Conservation (phyloP, 2,329 filamentous ascomycete species). For the Rhytidhysteron rufulum region DNA sequence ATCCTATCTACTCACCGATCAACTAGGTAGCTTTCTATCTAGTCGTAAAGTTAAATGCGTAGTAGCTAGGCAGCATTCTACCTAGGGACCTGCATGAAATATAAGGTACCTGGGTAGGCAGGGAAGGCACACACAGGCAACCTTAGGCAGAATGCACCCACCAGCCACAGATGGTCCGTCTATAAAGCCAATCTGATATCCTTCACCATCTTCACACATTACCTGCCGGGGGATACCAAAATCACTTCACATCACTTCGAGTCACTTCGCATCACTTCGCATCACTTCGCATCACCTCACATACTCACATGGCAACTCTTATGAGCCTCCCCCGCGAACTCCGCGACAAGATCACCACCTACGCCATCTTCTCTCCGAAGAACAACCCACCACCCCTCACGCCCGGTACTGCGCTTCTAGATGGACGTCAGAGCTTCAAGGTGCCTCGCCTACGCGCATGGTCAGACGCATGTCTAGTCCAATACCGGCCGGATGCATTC, state of each 20-base stretch:
- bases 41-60: too few species aligned
- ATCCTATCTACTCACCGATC: too few species aligned
- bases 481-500: slow-evolving; percentile 1
- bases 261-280: background rate
- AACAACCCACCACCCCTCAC: slow-evolving; percentile 5
- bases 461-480: slow-evolving; percentile 2
- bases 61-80: too few species aligned
- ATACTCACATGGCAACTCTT: slow-evolving; percentile 25
- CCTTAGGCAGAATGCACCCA: too few species aligned
- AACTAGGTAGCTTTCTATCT: too few species aligned
- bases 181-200: background rate
- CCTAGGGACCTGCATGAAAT: too few species aligned
- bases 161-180: too few species aligned
- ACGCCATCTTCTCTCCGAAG: slow-evolving; percentile 6
- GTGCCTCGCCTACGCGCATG: slow-evolving; percentile 1
- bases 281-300: background rate
- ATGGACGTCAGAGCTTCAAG: background rate
- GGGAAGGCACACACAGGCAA: too few species aligned
- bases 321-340: slow-evolving; percentile 13
- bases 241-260: background rate
- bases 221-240: background rate
- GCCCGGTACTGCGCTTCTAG: slow-evolving; percentile 1
- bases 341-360: slow-evolving; percentile 13
- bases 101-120: too few species aligned
- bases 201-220: background rate